A percentile compares a stretch with the other conserved stretches of the same genome.
phyloP scores from a whole-genome alignment of 2,329 filamentous ascomycete species.

The Graphiopsis chlorocephala region DNA sequence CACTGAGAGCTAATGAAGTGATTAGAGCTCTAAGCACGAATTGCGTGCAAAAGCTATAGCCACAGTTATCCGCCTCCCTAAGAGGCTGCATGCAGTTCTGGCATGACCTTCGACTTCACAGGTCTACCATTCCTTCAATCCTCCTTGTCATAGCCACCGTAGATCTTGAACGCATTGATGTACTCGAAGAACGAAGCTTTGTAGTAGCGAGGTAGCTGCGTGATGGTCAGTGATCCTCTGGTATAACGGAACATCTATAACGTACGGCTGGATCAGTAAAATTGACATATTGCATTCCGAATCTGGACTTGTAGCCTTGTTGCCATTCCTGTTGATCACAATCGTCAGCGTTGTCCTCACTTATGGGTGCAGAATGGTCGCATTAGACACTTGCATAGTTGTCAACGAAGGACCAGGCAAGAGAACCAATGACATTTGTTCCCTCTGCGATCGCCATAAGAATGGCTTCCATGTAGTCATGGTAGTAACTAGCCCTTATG shows the following conservation, averaged over 20 bases:
- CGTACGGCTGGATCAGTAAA: constrained; percentile 31
- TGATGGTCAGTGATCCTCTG: background rate
- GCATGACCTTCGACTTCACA: background rate
- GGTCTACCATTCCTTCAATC: background rate
- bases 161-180: constrained; percentile 34
- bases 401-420: constrained; percentile 39
- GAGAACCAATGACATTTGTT: constrained; percentile 35
- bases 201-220: constrained; percentile 33
- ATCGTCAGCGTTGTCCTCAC: background rate
- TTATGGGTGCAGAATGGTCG: background rate
- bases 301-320: constrained; percentile 32
- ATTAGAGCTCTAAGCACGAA: background rate
- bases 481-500: constrained; percentile 33
- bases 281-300: constrained; percentile 41
- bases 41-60: background rate
- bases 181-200: constrained; percentile 41
- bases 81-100: background rate
- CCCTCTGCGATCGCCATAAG: constrained; percentile 36
- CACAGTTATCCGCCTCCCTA: background rate
- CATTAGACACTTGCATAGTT: constrained; percentile 31
- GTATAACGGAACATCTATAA: background rate
- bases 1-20: background rate
- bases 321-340: constrained; percentile 25
- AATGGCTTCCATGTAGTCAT: constrained; percentile 35
- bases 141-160: background rate